Percentiles rank a stretch among this genome's conserved stretches.
phyloP scores from a whole-genome alignment of 768 basidiomycete species.

The Scleroderma citrinum region DNA sequence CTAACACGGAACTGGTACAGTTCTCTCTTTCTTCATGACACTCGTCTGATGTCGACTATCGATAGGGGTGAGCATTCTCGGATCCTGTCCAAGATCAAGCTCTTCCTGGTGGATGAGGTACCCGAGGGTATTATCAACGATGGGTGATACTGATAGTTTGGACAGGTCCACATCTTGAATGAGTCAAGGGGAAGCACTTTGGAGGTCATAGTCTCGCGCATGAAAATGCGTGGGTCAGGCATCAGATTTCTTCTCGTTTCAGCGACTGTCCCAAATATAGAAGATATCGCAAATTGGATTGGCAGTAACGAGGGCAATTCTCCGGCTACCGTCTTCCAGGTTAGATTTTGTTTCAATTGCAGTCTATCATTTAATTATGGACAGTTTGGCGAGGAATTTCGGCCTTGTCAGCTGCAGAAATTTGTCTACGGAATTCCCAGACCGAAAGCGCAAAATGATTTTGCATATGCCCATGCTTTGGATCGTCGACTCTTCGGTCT shows the following conservation, averaged over 20 bases:
- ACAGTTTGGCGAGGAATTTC: conserved; percentile 89
- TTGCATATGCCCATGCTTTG: conserved; percentile 63
- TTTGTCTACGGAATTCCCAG: conserved; percentile 69
- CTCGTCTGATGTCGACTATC: conserved; percentile 4
- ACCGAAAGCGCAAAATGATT: conserved; percentile 66
- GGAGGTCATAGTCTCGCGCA: conserved; percentile 91
- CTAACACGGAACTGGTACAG: conserved; percentile 79
- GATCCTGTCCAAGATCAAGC: conserved; percentile 61
- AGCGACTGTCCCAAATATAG: conserved; percentile 90
- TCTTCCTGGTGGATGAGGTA: conserved; percentile 93
- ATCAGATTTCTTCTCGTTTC: conserved; percentile 88
- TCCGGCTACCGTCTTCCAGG: conserved; percentile 67
- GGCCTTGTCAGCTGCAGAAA: conserved; percentile 76
- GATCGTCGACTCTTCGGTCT: conserved; percentile 68
- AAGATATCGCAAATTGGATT: conserved; percentile 88
- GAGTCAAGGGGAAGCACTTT: conserved; percentile 88
- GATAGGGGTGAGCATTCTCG: conserved; percentile 56
- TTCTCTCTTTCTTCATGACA: background rate
- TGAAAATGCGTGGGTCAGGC: conserved; percentile 67
- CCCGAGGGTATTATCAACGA: conserved; percentile 3
- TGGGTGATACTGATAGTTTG: background rate
- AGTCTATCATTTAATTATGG: conserved; percentile 1
- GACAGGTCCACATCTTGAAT: conserved; percentile 85
- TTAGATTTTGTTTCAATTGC: conserved; percentile 17
- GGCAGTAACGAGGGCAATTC: conserved; percentile 35